Conservation (phyloP, 371 early-diverging fungal genomes). For the Rhizomucor pusillus region DNA sequence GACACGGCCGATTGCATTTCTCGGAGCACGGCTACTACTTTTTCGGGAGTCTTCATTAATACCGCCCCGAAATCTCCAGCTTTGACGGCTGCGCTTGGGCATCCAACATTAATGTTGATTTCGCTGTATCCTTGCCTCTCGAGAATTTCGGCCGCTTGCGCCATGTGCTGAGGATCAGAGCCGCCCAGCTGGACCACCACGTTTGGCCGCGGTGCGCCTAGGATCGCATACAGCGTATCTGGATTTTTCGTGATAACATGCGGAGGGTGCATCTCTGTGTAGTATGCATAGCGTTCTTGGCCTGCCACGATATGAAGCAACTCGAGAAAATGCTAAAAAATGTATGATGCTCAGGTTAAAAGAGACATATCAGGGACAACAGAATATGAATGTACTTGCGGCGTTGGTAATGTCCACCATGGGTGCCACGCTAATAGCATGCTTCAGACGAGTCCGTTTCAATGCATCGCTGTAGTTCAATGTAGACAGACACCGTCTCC, state of each 20-base stretch:
- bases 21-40: conserved; percentile 57
- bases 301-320: conserved; percentile 67
- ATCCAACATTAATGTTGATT: conserved; percentile 77
- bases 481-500: no score
- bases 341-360: no score
- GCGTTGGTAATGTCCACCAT: conserved; percentile 78
- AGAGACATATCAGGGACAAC: not conserved
- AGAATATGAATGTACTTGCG: conserved; percentile 23
- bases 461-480: conserved; percentile 1
- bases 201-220: conserved; percentile 51
- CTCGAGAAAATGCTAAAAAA: conserved; percentile 57
- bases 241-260: conserved; percentile 58
- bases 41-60: conserved; percentile 68
- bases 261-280: conserved; percentile 79
- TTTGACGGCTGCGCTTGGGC: conserved; percentile 72
- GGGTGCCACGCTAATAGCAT: conserved; percentile 70
- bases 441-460: conserved; percentile 20
- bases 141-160: conserved; percentile 47
- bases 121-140: conserved; percentile 52
- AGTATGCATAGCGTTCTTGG: conserved; percentile 56
- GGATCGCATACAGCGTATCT: conserved; percentile 40
- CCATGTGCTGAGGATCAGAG: conserved; percentile 50
- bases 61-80: conserved; percentile 72
- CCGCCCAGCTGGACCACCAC: conserved; percentile 68
- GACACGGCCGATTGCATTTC: conserved; percentile 50